Evolutionary conservation across 2,329 filamentous ascomycete species (phyloP), one percentile per base, ranked within the genome.

Genomic region (Reticulascus tulasneorum): DNA sequence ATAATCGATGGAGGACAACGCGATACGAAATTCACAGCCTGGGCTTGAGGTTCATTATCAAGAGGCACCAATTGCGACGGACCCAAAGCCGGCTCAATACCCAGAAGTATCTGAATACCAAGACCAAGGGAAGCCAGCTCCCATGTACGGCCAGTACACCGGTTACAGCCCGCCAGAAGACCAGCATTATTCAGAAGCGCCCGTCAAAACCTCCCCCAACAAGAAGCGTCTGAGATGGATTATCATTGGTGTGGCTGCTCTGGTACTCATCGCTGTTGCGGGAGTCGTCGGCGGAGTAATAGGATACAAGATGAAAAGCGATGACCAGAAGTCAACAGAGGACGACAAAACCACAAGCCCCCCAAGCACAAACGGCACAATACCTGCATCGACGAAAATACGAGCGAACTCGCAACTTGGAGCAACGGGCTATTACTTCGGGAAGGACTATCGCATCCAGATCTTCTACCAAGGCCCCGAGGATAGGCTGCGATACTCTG

Each of bases 391-490:
- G 17, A 36, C 27, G 12, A 36, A 27, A 33, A 45, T 43, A 13
- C 17, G 33, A 16, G 17, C 19, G 12, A 43, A 40, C n/a, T 43
- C 40, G 16, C 36, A 20, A 8, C 23, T 45, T 7, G 22, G 35
- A 5, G 40, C 37, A 7, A 24, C 32, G 8, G 42, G 42, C 7
- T 45, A 33, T 29, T 26, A 40, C 9, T 28, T 18, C 15, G 36
- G 33, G 7, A 18, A 23, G 26, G 42, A 45, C 20, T 21, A 32
- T 10, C 28, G 21, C 10, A 31, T 40, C 4, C 33, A 35, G n/a
- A 20, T 45, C 9, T 37, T 33, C 16, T 40, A 43, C 9, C 40
- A 40, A 13, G 36, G 37, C n/a, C 17, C 29, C 4, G 36, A 37
- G 6, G 15, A 24, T 16, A 13, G 17, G 15, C 12, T 45, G 36